Base-by-base conservation (phyloP, 73 alveolate genomes). In the Symbiodinium pilosum region DNA sequence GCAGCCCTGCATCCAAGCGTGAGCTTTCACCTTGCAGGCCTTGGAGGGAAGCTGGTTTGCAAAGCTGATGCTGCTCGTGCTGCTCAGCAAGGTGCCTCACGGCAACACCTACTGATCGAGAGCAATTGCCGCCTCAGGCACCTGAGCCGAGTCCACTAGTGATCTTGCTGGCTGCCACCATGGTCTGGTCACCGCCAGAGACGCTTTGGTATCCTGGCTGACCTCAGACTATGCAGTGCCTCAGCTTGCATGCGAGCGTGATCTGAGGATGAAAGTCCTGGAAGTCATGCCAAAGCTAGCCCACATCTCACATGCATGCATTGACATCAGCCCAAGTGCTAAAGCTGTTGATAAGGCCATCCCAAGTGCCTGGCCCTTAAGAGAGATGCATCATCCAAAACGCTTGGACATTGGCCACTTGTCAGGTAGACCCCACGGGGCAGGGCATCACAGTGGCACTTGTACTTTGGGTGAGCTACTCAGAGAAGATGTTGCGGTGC, bases 121-220 rank as follows among this genome's bases (percentile, higher is more conserved):
- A 3, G 41, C 39, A 8, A 14, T 36, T 87, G 51, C 87, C n/a
- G 87, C 54, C 71, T n/a, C 44, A 91, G 97, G 97, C 97, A 43
- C 97, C 97, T 20, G 97, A 91, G 84, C 97, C 97, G 47, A 91
- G 97, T 41, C 97, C 97, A 16, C 68, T 91, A 40, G 97, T 91
- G 42, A 71, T 91, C 36, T 88, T 91, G 14, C 81, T 91, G 87
- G 89, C 97, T 14, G 71, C 89, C 26, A 11, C 71, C 89, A 69
- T 91, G 87, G 88, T 71, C 88, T 91, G 77, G 24, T 30, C 75
- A 43, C 97, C 97, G 12, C 88, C 97, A 12, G 97, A 91, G 54
- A 42, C 54, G 12, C 97, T 91, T 38, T 91, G 97, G 97, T 40
- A 24, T n/a, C 81, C 30, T 38, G 81, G 39, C 41, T 28, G n/a